Evolutionary conservation across 2,329 filamentous ascomycete species (phyloP).

Genomic region (Paramyrothecium roridum): DNA sequence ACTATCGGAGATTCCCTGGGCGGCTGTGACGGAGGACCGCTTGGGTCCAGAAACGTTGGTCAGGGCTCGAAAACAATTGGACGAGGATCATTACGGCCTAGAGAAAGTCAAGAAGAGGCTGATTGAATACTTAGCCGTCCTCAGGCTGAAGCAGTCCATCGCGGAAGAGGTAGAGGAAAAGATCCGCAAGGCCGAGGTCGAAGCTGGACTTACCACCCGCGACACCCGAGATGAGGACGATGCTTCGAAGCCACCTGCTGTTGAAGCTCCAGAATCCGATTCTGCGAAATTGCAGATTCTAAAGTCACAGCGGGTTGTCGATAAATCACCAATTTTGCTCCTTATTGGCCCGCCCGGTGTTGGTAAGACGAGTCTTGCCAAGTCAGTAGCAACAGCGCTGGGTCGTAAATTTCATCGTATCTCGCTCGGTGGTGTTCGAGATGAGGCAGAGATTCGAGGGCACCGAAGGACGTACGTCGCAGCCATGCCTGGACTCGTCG

Average conservation of each 20-base stretch:
- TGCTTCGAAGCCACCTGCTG: conserved; percentile 16
- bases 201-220: conserved; percentile 32
- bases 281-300: conserved; percentile 69
- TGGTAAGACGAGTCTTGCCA: conserved; percentile 92
- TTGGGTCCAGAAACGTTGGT: conserved; percentile 77
- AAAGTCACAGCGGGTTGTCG: conserved; percentile 78
- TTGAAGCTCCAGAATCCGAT: conserved; percentile 29
- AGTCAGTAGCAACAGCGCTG: conserved; percentile 86
- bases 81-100: conserved; percentile 93
- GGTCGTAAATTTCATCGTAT: conserved; percentile 97
- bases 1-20: conserved; percentile 91
- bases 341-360: conserved; percentile 91
- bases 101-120: conserved; percentile 97
- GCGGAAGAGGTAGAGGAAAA: conserved; percentile 81
- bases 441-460: conserved; percentile 95
- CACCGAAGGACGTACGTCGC: conserved; percentile 95
- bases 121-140: conserved; percentile 92
- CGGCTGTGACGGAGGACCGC: conserved; percentile 77
- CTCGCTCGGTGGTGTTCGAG: conserved; percentile 89
- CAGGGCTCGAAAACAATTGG: conserved; percentile 81
- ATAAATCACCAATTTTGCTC: conserved; percentile 94
- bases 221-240: conserved; percentile 14
- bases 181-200: conserved; percentile 64
- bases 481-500: conserved; percentile 95
- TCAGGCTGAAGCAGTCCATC: conserved; percentile 88